Base-by-base conservation (phyloP, 495 filamentous ascomycete genomes). In the Penicillium parvum region DNA sequence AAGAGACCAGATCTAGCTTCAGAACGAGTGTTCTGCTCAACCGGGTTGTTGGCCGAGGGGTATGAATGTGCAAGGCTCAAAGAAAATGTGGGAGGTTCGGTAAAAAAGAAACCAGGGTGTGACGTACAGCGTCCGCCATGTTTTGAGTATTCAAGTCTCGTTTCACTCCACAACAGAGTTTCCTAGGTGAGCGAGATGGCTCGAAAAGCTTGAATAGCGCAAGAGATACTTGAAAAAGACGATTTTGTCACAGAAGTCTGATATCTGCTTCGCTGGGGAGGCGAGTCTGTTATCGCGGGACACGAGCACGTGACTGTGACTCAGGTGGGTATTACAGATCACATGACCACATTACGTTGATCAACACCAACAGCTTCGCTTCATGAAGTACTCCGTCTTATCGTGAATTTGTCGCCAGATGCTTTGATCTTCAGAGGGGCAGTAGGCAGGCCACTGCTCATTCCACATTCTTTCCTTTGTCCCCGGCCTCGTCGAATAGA, bases 121-220 rank as follows among this genome's bases (percentile, higher is more conserved):
- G 68, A 79, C 76, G 69, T 79, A 81, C 79, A 60, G 66, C 58
- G 53, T 74, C 61, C 54, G 64, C 65, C 63, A 69, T 68, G 38
- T 45, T 66, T 41, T 41, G 40, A 47, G 50, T 49, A 29, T 47
- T 40, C 27, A 33, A 28, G 21, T 34, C 47, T 35, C 41, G 25
- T 39, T 38, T 50, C 44, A 47, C 45, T 57, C 42, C 47, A 55
- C 55, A 35, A 51, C 39, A 8, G 9, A 30, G 19, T 26, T 12
- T 26, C 33, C 42, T 20, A 23, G 30, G 8, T 32, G 23, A 7
- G 37, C 9, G 30, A 3, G 29, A n/a, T 43, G 5, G 18, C 29
- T 20, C 17, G 23, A 14, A 21, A 10, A 33, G 32, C 14, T 40
- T 20, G 39, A 30, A 20, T 21, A 40, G 15, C 40, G 21, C 32